A percentile compares a stretch with the other conserved stretches of the same genome.
Evolutionary conservation across 23 red algal species (phyloP).

Genomic region (Gracilaria domingensis): DNA sequence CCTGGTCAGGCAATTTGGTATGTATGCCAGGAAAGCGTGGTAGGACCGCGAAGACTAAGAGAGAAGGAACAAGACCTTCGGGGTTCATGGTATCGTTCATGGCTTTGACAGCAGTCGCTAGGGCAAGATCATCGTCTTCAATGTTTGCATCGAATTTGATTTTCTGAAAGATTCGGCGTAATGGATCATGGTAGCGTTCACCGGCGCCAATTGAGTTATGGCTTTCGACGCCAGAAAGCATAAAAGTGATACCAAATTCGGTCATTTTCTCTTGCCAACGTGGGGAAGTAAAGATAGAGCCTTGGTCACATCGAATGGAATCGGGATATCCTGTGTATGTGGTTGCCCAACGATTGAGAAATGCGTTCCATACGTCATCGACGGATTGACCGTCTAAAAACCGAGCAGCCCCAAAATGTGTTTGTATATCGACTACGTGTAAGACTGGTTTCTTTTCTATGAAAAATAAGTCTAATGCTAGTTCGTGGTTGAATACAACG

Average conservation of each 20-base stretch:
- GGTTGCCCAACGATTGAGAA: neutral
- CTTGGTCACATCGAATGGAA: neutral
- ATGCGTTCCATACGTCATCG: slow-evolving; percentile 11
- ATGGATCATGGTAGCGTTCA: slow-evolving; percentile 13
- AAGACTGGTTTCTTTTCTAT: neutral
- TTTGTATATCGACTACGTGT: neutral
- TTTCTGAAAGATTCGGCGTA: neutral
- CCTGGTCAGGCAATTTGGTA: slow-evolving; percentile 6
- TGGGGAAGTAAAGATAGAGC: slow-evolving; percentile 18
- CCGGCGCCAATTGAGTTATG: slow-evolving; percentile 42
- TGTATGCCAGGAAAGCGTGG: slow-evolving; percentile 5
- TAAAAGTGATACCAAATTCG: neutral
- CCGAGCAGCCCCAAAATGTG: neutral
- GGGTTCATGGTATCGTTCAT: slow-evolving; percentile 61
- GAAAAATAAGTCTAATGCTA: neutral
- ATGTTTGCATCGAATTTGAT: slow-evolving; percentile 9
- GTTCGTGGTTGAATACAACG: neutral
- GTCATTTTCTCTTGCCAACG: neutral
- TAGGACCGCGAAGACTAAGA: slow-evolving; percentile 1
- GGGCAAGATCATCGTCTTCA: neutral
- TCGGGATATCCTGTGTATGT: neutral
- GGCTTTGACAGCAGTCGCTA: slow-evolving; percentile 5
- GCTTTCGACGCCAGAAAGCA: neutral
- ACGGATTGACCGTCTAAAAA: neutral
- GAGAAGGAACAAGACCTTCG: slow-evolving; percentile 40